Base-by-base conservation (phyloP, 495 filamentous ascomycete species). In the Aspergillus incahuasiensis region DNA sequence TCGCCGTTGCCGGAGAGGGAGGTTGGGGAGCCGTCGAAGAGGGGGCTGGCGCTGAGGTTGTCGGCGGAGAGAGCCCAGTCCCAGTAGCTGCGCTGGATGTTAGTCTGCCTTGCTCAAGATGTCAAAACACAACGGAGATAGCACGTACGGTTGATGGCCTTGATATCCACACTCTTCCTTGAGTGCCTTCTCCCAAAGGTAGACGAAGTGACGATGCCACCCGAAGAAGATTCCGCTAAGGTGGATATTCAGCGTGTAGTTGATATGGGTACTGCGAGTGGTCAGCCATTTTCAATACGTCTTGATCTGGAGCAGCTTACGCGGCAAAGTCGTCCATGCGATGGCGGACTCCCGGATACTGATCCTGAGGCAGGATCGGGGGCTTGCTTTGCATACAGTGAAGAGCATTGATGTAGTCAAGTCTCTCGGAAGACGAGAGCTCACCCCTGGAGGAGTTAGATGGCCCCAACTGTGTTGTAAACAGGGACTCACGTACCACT, bases 201-300 rank as follows among this genome's bases (percentile, higher is more conserved):
- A 76, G 21, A 79, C 64, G 59, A 83, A 87, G 52, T 82, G 83
- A 18, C 87, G 76, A 58, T 91, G 86, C 84, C 85, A 89, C 0
- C 80, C 67, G 22, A 87, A 69, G 66, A 90, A 86, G 54, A 72
- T 41, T 4, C 69, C 69, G 42, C 55, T 69, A 32, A 61, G 56
- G 44, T 74, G 71, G 20, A 68, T 63, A 56, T 62, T 39, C 48
- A 67, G 60, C 9, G 76, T 79, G 50, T 77, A 72, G 57, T 81
- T 81, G 48, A 82, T 71, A 58, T 78, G 71, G 9, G 70, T 48
- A 18, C 45, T 48, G 25, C 5, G 76, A 78, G 68, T 70, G 28
- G 25, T 41, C 30, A 45, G 9, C n/a, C n/a, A n/a, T n/a, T n/a
- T n/a, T n/a, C n/a, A n/a, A n/a, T n/a, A n/a, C n/a, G 9, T 9